Evolutionary conservation across 2,329 filamentous ascomycete genomes (phyloP).

Genomic region (Fusarium piperis): DNA sequence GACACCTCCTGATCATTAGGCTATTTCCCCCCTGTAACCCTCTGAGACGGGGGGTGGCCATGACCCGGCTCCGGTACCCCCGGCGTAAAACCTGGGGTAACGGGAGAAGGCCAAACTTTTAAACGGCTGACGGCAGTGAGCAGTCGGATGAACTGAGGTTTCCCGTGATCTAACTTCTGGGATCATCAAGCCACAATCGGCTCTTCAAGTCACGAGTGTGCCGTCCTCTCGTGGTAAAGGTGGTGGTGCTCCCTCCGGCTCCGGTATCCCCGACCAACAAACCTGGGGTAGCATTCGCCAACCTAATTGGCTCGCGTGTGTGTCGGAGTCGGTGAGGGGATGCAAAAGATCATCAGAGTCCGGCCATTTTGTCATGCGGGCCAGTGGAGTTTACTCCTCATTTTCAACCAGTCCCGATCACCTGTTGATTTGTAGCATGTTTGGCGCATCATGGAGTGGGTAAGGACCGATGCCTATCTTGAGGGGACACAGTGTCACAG

Average conservation of each 20-base stretch:
- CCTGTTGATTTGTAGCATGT: slow-evolving; percentile 4
- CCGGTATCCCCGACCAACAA: slow-evolving; percentile 23
- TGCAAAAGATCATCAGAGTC: slow-evolving; percentile 22
- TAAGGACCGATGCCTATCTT: background rate
- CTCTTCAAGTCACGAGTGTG: background rate
- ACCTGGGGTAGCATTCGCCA: background rate
- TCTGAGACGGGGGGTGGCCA: background rate
- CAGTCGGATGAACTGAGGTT: background rate
- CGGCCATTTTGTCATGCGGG: slow-evolving; percentile 28
- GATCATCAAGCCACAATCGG: background rate
- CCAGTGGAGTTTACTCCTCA: slow-evolving; percentile 14
- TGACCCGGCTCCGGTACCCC: slow-evolving; percentile 28
- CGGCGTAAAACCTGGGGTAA: slow-evolving; percentile 15
- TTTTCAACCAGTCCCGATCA: slow-evolving; percentile 17
- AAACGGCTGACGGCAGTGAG: background rate
- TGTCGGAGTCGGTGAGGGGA: background rate
- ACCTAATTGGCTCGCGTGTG: background rate
- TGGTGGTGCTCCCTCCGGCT: slow-evolving; percentile 25
- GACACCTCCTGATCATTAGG: background rate
- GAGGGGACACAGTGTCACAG: slow-evolving; percentile 15
- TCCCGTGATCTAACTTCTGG: background rate
- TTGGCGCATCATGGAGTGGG: slow-evolving; percentile 20
- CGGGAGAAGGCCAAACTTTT: background rate
- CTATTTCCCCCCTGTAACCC: background rate
- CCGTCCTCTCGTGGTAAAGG: background rate